A percentile compares a stretch with the other conserved stretches of the same genome.
These are phyloP conservation scores for Picea sitchensis DNA, from an alignment of 75 land plant genomes.

Conservation along the genomic window DNA sequence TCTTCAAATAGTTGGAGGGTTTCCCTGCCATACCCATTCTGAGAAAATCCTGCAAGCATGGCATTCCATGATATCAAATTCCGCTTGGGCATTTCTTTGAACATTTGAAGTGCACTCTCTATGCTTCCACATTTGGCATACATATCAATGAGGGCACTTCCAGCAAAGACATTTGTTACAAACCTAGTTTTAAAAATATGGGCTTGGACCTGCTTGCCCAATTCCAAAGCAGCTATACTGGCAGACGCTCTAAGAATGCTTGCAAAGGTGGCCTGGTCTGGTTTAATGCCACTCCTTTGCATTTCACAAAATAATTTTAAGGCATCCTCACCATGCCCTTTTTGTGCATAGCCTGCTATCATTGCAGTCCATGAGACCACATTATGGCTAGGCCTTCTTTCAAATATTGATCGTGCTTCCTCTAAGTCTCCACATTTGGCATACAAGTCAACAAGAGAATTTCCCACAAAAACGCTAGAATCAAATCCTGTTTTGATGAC, in stretches of 20 bases:
- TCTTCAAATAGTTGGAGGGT: not conserved
- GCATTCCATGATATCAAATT: too few relatives aligned
- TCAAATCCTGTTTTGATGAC: slow-evolving; percentile 32
- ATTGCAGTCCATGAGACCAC: slow-evolving; percentile 46
- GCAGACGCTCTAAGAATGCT: too few relatives aligned
- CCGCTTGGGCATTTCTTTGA: too few relatives aligned
- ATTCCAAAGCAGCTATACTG: too few relatives aligned
- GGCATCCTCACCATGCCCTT: slow-evolving; percentile 33
- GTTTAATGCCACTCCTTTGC: slow-evolving; percentile 23
- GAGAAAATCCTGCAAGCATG: not conserved
- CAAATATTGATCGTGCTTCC: slow-evolving; percentile 31
- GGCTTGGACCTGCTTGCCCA: too few relatives aligned
- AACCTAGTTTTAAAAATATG: too few relatives aligned
- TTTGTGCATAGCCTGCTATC: slow-evolving; percentile 46
- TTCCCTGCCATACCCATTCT: not conserved
- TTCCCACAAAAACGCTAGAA: slow-evolving; percentile 48
- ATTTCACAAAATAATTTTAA: slow-evolving; percentile 41
- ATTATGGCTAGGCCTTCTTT: slow-evolving; percentile 27
- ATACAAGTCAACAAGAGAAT: slow-evolving; percentile 69
- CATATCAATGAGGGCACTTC: too few relatives aligned
- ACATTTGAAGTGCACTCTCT: too few relatives aligned
- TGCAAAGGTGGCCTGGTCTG: slow-evolving; percentile 4
- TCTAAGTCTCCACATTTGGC: slow-evolving; percentile 54
- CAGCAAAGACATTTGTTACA: too few relatives aligned
- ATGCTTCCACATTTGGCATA: too few relatives aligned